Percentiles rank a stretch among this genome's conserved stretches.
Conservation (phyloP, 2,329 filamentous ascomycete species). For the Clarireedia homoeocarpa region DNA sequence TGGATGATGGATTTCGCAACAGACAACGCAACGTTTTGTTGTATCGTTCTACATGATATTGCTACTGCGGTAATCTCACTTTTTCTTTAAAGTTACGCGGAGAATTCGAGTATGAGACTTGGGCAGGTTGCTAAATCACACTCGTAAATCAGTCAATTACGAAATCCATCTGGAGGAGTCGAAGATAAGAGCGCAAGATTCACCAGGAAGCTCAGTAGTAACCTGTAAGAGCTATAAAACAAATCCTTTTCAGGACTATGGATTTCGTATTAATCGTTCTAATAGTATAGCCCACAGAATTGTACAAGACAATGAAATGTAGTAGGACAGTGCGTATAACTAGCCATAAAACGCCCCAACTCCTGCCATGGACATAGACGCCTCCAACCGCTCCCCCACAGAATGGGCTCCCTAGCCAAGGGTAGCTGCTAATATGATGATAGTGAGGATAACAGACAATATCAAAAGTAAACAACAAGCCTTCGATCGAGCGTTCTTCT, state of each 20-base stretch:
- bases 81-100: too few relatives aligned
- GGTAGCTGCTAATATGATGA: conserved; percentile 81
- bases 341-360: conserved; percentile 9
- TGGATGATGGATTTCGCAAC: not conserved
- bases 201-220: too few relatives aligned
- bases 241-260: too few relatives aligned
- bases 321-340: not conserved
- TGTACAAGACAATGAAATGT: not conserved
- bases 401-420: conserved; percentile 46
- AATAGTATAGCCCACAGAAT: not conserved
- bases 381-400: not conserved
- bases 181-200: too few relatives aligned
- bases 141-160: too few relatives aligned
- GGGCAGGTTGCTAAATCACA: not conserved
- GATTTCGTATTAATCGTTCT: not conserved
- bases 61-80: too few relatives aligned
- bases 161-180: too few relatives aligned
- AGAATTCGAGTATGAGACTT: not conserved
- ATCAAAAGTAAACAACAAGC: conserved; percentile 88
- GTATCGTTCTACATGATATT: not conserved
- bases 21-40: not conserved
- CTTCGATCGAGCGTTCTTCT: conserved; percentile 92
- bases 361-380: conserved; percentile 7
- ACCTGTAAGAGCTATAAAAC: too few relatives aligned
- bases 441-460: conserved; percentile 77